Evolutionary conservation across 495 filamentous ascomycete species (phyloP).

Genomic region (Stereocaulon alpinum): DNA sequence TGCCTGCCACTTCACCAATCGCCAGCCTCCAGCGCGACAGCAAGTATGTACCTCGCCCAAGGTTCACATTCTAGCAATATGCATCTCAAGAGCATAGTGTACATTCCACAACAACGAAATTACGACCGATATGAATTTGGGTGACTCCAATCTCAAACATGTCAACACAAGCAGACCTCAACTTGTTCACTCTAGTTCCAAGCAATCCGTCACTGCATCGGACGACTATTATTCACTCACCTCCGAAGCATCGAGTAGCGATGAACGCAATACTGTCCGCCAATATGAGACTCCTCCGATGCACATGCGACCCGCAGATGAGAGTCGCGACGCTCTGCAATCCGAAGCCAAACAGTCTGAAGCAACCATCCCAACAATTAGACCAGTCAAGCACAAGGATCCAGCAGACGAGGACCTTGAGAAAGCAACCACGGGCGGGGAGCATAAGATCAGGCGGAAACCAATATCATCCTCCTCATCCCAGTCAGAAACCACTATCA

Average conservation of each 20-base stretch:
- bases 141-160: conserved; percentile 28
- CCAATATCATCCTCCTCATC: conserved; percentile 23
- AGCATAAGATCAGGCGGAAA: conserved; percentile 23
- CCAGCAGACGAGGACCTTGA: conserved; percentile 18
- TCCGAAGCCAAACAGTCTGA: conserved; percentile 18
- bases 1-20: conserved; percentile 11
- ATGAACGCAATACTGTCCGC: conserved; percentile 38
- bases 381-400: conserved; percentile 23
- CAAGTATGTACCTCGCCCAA: conserved; percentile 8
- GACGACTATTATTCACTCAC: conserved; percentile 56
- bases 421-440: conserved; percentile 27
- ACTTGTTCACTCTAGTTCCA: conserved; percentile 42
- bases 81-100: background rate
- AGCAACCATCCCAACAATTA: conserved; percentile 21
- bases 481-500: conserved; percentile 16
- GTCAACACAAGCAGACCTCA: conserved; percentile 43
- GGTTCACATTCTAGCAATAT: conserved; percentile 11
- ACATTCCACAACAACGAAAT: conserved; percentile 16
- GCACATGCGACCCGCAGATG: conserved; percentile 23
- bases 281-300: conserved; percentile 44
- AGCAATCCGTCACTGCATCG: conserved; percentile 53
- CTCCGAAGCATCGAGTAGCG: conserved; percentile 37
- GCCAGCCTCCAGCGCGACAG: conserved; percentile 7
- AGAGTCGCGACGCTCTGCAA: conserved; percentile 19
- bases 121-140: conserved; percentile 30